Evolutionary conservation across 345 rosid species (phyloP).

Genomic region (Crucihimalaya himalaica): DNA sequence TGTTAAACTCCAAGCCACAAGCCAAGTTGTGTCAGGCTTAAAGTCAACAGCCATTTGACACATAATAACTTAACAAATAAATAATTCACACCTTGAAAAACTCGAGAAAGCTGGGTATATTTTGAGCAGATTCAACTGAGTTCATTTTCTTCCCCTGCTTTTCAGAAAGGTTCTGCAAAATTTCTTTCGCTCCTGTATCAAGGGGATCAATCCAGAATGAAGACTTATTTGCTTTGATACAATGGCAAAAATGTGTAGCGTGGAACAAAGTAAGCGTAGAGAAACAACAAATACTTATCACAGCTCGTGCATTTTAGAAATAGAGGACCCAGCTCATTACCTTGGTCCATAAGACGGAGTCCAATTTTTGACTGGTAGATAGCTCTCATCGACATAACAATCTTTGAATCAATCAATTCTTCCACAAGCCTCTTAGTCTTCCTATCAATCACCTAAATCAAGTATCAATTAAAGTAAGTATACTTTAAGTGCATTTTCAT

Average conservation of each 20-base stretch:
- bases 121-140: conserved; percentile 76
- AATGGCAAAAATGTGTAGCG: conserved; percentile 18
- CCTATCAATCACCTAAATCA: conserved; percentile 78
- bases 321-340: conserved; percentile 38
- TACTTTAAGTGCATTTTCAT: background rate
- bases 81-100: conserved; percentile 64
- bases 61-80: background rate
- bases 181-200: conserved; percentile 81
- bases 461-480: conserved; percentile 20
- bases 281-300: conserved; percentile 4
- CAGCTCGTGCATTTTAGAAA: background rate
- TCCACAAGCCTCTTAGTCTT: conserved; percentile 88
- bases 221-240: conserved; percentile 2
- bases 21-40: conserved; percentile 2
- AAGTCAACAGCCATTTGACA: conserved; percentile 6
- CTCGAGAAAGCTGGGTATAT: conserved; percentile 74
- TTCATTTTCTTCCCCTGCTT: conserved; percentile 90
- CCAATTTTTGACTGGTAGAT: conserved; percentile 95
- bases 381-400: conserved; percentile 92
- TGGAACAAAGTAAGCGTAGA: background rate
- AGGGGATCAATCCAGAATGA: conserved; percentile 25
- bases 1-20: conserved; percentile 6
- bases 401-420: conserved; percentile 88
- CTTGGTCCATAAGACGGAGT: conserved; percentile 80
- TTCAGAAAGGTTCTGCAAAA: conserved; percentile 78